Evolutionary conservation across 1,284 basidiomycete genomes (phyloP), one percentile per base, ranked within the genome.

Genomic region (Cutaneotrichosporon curvatum): DNA sequence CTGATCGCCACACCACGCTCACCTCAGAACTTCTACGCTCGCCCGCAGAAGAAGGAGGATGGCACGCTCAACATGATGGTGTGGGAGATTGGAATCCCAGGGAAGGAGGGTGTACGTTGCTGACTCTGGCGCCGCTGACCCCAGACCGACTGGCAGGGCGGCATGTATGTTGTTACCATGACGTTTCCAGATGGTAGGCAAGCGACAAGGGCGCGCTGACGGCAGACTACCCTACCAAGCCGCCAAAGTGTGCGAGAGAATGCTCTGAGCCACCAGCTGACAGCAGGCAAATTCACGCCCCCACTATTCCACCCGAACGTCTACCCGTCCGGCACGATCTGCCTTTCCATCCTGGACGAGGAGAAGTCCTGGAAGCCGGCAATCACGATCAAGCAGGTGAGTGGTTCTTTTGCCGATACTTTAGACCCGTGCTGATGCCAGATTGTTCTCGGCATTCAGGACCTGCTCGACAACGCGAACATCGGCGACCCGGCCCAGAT

Each of bases 361-460:
- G 95, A 99, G 73, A 98, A 98, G 73, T 85, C 84, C 5, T 99
- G 95, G 95, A 97, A 97, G 70, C 91, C 95, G 10, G 87, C 91
- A 2, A 97, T 99, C 62, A 98, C 92, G 2, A 90, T 99, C 74
- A 99, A 98, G 72, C 92, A 97, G 79, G 91, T 87, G 33, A 37
- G 79, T 64, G 40, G 31, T 51, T 35, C 36, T 23, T 22, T 21
- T 42, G 22, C 7, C 21, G 15, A 7, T 30, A 9, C 20, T 19
- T 28, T n/a, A n/a, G n/a, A n/a, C n/a, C 19, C 7, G 20, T 38
- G 41, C 40, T 37, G 15, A 48, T 40, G 14, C 15, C 57, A 97
- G 90, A 92, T 99, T 58, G 75, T 97, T 21, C 77, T 97, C 15
- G 95, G 95, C 41, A 88, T 96, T 50, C 92, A 97, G 70, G 91